Conservation (phyloP, 192 early-diverging fungal genomes). For the Rhizophlyctis rosea region DNA sequence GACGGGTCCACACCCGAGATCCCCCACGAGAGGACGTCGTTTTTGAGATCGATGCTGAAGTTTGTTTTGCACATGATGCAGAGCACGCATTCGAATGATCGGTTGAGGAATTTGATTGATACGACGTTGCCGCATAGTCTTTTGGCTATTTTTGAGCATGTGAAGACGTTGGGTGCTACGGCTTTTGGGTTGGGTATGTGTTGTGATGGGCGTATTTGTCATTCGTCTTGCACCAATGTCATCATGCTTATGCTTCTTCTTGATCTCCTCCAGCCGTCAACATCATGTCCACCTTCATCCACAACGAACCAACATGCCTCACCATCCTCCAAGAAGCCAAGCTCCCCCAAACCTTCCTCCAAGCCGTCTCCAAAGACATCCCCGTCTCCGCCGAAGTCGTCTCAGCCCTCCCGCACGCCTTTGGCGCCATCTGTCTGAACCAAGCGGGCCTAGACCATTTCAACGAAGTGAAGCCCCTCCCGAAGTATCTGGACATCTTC, state of each 20-base stretch:
- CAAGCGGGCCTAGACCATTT: slow-evolving; percentile 80
- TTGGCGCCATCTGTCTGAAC: slow-evolving; percentile 96
- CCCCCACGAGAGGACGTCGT: slow-evolving; percentile 67
- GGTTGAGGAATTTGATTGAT: slow-evolving; percentile 93
- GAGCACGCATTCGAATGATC: slow-evolving; percentile 83
- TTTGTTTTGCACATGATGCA: slow-evolving; percentile 93
- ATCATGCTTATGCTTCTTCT: neutral
- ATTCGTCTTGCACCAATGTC: neutral
- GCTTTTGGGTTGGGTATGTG: slow-evolving; percentile 74
- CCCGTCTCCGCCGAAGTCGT: slow-evolving; percentile 79
- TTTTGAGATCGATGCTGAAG: slow-evolving; percentile 88
- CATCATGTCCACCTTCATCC: slow-evolving; percentile 91
- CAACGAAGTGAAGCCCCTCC: slow-evolving; percentile 64
- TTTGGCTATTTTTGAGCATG: slow-evolving; percentile 66
- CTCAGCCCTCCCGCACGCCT: slow-evolving; percentile 80
- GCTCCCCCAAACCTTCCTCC: slow-evolving; percentile 80
- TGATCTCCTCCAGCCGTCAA: slow-evolving; percentile 65
- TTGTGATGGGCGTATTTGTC: neutral
- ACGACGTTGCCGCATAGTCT: slow-evolving; percentile 76
- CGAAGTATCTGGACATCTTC: slow-evolving; percentile 71
- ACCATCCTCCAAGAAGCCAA: slow-evolving; percentile 90
- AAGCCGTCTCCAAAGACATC: slow-evolving; percentile 62
- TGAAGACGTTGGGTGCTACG: slow-evolving; percentile 74
- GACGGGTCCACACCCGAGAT: slow-evolving; percentile 27
- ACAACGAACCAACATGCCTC: slow-evolving; percentile 96